Evolutionary conservation across 495 filamentous ascomycete genomes (phyloP).

Genomic region (Evansstolkia leycettana): DNA sequence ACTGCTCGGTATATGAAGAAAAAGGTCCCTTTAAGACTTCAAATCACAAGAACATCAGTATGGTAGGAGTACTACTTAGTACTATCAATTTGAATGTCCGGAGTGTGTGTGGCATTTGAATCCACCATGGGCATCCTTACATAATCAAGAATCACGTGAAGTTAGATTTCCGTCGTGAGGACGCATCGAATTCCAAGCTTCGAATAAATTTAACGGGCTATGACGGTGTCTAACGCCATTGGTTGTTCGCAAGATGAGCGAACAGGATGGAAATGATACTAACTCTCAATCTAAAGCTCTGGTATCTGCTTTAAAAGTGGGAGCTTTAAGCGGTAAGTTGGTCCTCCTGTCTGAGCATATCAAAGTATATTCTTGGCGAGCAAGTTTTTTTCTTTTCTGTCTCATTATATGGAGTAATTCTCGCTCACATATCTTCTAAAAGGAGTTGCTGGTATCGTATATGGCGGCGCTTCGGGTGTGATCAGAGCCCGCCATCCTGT

Average conservation of each 20-base stretch:
- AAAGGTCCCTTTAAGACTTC: too few relatives aligned
- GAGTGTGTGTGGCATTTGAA: too few relatives aligned
- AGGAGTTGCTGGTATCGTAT: constrained; percentile 61
- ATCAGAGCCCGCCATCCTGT: constrained; percentile 50
- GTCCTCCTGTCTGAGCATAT: too few relatives aligned
- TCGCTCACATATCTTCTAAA: background rate
- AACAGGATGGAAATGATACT: constrained; percentile 6
- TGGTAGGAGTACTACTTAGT: too few relatives aligned
- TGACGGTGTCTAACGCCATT: background rate
- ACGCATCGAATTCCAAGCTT: background rate
- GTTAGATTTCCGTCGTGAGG: too few relatives aligned
- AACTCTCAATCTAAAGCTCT: constrained; percentile 13
- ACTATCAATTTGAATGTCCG: too few relatives aligned
- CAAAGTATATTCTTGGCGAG: too few relatives aligned
- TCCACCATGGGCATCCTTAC: too few relatives aligned
- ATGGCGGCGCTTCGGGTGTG: constrained; percentile 58
- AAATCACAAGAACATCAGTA: too few relatives aligned
- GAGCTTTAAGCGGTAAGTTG: constrained; percentile 11
- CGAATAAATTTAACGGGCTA: too few relatives aligned
- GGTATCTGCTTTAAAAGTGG: constrained; percentile 34
- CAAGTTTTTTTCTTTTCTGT: constrained; percentile 19
- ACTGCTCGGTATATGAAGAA: too few relatives aligned
- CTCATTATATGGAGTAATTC: constrained; percentile 1
- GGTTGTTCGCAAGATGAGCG: constrained; percentile 19
- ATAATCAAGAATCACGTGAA: background rate